Evolutionary conservation across 2,329 filamentous ascomycete species (phyloP), one percentile per base, ranked within the genome.

Genomic region (Hypoxylon sp.): DNA sequence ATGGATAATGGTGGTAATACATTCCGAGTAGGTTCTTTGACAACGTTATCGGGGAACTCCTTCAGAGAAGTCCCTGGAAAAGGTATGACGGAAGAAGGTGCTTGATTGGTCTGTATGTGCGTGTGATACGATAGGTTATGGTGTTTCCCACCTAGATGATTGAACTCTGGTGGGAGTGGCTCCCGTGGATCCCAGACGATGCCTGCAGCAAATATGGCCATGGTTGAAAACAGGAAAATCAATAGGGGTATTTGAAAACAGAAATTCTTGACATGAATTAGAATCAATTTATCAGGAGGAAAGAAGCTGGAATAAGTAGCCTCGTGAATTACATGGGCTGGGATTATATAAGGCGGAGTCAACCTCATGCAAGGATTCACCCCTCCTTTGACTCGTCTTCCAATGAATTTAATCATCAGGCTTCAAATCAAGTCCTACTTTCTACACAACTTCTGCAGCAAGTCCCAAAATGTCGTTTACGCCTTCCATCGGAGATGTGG

Each of bases 401-500:
- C 11, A 22, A 57, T 57, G 29, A 19, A 57, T 46, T 31, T 2
- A 5, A n/a, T 57, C 14, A 13, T 26, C 39, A 19, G 33, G 17
- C 39, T 54, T 29, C 39, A 9, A 29, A 3, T 26, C 19, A 42
- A 29, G 52, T 24, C 52, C 10, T 14, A 22, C 26, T 4, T 31
- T 11, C 29, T 29, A 19, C 17, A 42, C 29, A 35, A 60, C 31
- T 29, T 14, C 19, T 3, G 26, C 14, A 37, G 14, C 9, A n/a
- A 5, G 44, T 24, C 17, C 13, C 26, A 13, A 52, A 17, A 78
- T 76, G 76, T 63, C 69, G 11, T 74, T 77, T 39, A 72, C 73
- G 14, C 58, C 77, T 5, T 77, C 74, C 8, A 70, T 78, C 37
- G 76, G 76, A 42, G 77, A 79, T 63, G 71, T 73, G 14, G 70